Percentiles rank a stretch among this genome's conserved stretches.
These are phyloP conservation scores for Mitragyna speciosa DNA, from an alignment of 257 asterid species.

Conservation along the genomic window DNA sequence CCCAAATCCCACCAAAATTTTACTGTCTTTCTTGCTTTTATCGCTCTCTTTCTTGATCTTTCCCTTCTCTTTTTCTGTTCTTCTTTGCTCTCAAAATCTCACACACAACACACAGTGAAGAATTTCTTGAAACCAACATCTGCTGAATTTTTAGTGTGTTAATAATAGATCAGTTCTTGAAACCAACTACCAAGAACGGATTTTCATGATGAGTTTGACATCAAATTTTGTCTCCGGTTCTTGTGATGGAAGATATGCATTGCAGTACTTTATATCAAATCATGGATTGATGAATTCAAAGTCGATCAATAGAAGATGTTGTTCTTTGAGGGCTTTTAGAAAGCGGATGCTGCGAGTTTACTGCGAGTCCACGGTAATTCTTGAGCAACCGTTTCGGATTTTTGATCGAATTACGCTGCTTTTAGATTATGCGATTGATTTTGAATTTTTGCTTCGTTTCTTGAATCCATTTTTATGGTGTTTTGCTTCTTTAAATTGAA, in stretches of 20 bases:
- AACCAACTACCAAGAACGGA: background rate
- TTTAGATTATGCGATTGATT: background rate
- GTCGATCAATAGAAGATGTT: constrained; percentile 14
- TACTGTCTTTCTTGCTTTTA: background rate
- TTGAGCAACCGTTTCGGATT: background rate
- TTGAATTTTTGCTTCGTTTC: background rate
- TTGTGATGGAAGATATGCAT: constrained; percentile 28
- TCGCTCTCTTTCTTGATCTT: constrained; percentile 16
- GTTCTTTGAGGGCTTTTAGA: constrained; percentile 19
- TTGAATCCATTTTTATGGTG: background rate
- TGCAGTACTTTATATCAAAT: constrained; percentile 10
- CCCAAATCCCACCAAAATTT: background rate
- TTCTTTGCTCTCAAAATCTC: background rate
- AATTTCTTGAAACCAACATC: too few relatives aligned
- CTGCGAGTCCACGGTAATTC: constrained; percentile 51
- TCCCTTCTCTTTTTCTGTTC: background rate
- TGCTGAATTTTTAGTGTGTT: background rate
- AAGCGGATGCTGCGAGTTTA: constrained; percentile 36
- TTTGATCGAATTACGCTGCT: constrained; percentile 4
- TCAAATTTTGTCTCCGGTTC: constrained; percentile 29
- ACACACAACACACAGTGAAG: background rate
- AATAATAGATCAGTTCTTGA: background rate
- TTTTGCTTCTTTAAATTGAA: background rate
- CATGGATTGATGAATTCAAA: constrained; percentile 31
- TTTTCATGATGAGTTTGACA: constrained; percentile 32